Conservation (phyloP, 805 yeast genomes). For the Starmerella stigmatis region DNA sequence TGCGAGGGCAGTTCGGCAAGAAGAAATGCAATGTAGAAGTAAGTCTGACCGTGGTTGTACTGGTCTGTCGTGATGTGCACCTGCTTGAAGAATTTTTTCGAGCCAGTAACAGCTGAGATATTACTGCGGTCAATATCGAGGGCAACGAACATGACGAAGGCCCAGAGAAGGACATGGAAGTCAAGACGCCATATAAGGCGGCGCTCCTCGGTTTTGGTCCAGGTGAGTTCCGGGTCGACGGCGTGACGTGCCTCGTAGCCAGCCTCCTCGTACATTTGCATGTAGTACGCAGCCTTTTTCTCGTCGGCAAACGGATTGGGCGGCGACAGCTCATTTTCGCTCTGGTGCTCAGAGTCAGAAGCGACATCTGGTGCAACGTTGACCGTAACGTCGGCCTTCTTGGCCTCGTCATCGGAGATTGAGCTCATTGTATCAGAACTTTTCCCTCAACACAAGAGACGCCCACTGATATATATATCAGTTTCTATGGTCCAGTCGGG, state of each 20-base stretch:
- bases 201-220: constrained; percentile 25
- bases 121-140: constrained; percentile 48
- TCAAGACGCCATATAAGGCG: constrained; percentile 42
- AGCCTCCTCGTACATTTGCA: constrained; percentile 9
- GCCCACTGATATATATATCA: no score
- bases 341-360: neutral
- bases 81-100: constrained; percentile 8
- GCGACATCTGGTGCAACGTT: no score
- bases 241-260: constrained; percentile 36
- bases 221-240: constrained; percentile 29
- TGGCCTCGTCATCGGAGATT: neutral
- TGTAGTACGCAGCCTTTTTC: neutral
- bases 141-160: constrained; percentile 46
- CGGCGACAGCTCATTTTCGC: neutral
- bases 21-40: constrained; percentile 41
- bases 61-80: constrained; percentile 23
- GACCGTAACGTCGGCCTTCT: neutral
- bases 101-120: constrained; percentile 37
- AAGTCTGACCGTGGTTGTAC: constrained; percentile 46
- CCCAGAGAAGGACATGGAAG: constrained; percentile 43
- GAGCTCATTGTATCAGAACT: no score
- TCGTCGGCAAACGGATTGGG: neutral
- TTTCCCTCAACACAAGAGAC: neutral
- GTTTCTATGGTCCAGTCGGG: no score
- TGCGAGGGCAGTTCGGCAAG: constrained; percentile 58